Percentiles rank a stretch among this genome's conserved stretches.
Evolutionary conservation across 805 yeast species (phyloP).

Genomic region (Cyberlindnera amylophila): DNA sequence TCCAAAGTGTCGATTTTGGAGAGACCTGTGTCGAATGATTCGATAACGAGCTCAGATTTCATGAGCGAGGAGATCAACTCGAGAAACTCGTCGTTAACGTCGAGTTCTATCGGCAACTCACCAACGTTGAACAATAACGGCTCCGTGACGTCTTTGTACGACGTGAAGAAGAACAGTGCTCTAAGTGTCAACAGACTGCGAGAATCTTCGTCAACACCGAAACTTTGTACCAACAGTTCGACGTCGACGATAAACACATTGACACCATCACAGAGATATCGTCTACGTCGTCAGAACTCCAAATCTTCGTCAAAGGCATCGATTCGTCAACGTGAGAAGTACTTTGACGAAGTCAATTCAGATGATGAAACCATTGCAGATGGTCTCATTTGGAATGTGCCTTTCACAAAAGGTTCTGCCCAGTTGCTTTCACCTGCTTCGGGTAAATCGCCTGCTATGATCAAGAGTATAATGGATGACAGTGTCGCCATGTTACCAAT

Average conservation of each 20-base stretch:
- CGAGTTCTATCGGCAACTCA: constrained; percentile 20
- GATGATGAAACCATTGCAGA: constrained; percentile 34
- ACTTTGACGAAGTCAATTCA: constrained; percentile 35
- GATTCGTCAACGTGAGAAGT: constrained; percentile 34
- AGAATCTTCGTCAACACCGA: constrained; percentile 11
- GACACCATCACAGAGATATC: constrained; percentile 41
- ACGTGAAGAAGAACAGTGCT: constrained; percentile 1
- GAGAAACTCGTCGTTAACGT: constrained; percentile 28
- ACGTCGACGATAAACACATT: constrained; percentile 22
- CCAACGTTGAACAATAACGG: constrained; percentile 12
- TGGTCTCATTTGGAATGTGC: constrained; percentile 48
- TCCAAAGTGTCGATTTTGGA: constrained; percentile 19
- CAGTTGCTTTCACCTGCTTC: constrained; percentile 22
- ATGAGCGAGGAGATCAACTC: constrained; percentile 20
- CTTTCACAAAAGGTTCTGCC: constrained; percentile 37
- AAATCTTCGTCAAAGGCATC: constrained; percentile 31
- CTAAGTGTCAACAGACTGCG: constrained; percentile 5
- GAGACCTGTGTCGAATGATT: constrained; percentile 30
- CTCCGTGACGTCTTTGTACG: constrained; percentile 5
- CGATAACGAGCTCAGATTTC: constrained; percentile 24
- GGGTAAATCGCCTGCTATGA: constrained; percentile 23
- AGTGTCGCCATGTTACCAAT: constrained; percentile 35
- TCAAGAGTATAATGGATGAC: constrained; percentile 22
- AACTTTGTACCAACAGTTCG: constrained; percentile 5
- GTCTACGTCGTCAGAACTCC: constrained; percentile 36